Base-by-base conservation (phyloP, 2,329 filamentous ascomycete genomes). In the Fusarium lateritium region DNA sequence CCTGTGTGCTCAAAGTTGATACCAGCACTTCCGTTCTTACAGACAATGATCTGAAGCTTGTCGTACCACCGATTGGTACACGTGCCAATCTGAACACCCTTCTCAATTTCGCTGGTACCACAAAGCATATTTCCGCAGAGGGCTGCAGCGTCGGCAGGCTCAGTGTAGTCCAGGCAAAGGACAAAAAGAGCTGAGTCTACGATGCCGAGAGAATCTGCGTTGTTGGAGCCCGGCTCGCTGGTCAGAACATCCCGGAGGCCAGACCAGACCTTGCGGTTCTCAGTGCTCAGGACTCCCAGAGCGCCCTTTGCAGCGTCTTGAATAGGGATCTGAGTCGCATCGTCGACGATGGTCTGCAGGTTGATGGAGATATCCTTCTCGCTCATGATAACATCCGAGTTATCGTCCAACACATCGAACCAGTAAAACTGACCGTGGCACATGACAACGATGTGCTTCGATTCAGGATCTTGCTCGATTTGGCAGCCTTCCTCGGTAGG, bases 1-100 rank as follows among this genome's bases (percentile, higher is more conserved):
- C 96, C 96, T 1, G 96, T 99, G 76, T 99, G 96, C 79, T 99
- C 96, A 75, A 99, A 98, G 82, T 99, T 99, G 88, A 99, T 98
- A 7, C 96, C 96, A 0, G 96, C 96, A 76, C 94, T 97, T 59
- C 96, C 96, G 80, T 98, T 99, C 83, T 97, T 97, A 85, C 96
- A 98, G 51, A 99, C 96, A 56, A 99, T 98, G 67, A 99, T 98
- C 78, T 99, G 96, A 47, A 99, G 85, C 83, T 99, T 99, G 82
- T 99, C 96, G 76, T 99, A 99, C 96, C 96, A 99, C 65, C 96
- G 87, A 80, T 99, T 99, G 15, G 95, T 98, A 81, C 96, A 99
- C 3, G 96, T 98, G 31, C 96, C 96, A 44, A 98, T 94, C 80
- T 99, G 96, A 3, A 99, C 93, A 6, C 96, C 96, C 76, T 92